phyloP scores from a whole-genome alignment of 192 early-diverging fungal species.

The Cladochytrium replicatum region DNA sequence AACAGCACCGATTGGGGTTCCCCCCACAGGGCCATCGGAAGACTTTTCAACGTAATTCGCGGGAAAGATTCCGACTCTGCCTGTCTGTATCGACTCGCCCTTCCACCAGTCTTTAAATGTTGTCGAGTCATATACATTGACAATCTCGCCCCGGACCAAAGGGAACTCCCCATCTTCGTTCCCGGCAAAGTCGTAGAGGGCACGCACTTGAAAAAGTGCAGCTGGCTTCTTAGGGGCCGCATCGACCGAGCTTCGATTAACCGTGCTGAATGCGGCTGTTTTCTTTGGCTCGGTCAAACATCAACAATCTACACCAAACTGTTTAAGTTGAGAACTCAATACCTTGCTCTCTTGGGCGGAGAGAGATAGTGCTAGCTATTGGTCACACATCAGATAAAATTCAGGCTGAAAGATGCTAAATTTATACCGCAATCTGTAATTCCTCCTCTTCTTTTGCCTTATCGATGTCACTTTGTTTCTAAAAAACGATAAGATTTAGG shows the following conservation, averaged over 20 bases:
- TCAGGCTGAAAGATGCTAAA: neutral
- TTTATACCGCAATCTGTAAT: slow-evolving; percentile 63
- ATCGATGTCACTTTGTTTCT: slow-evolving; percentile 45
- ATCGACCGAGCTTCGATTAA: neutral
- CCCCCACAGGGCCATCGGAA: neutral
- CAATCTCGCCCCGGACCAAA: slow-evolving; percentile 77
- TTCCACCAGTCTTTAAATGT: slow-evolving; percentile 99
- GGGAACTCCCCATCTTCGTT: slow-evolving; percentile 86
- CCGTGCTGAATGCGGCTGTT: slow-evolving; percentile 1
- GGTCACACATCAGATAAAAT: neutral
- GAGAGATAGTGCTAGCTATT: slow-evolving; percentile 68
- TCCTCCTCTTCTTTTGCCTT: slow-evolving; percentile 93
- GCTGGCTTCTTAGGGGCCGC: slow-evolving; percentile 13
- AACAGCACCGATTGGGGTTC: slow-evolving; percentile 3
- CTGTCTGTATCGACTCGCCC: slow-evolving; percentile 74
- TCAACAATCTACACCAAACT: too few species aligned
- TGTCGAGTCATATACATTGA: slow-evolving; percentile 82
- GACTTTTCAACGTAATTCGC: slow-evolving; percentile 81
- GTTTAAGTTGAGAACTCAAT: too few species aligned
- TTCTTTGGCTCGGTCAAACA: slow-evolving; percentile 6
- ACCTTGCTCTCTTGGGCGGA: slow-evolving; percentile 50
- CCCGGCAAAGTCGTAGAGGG: slow-evolving; percentile 87
- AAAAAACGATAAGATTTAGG: too few species aligned
- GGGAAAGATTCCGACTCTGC: slow-evolving; percentile 90
- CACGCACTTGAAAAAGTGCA: slow-evolving; percentile 71